A percentile compares a stretch with the other conserved stretches of the same genome.
phyloP scores from a whole-genome alignment of 805 yeast genomes.

The Starmerella potacharoeniae region DNA sequence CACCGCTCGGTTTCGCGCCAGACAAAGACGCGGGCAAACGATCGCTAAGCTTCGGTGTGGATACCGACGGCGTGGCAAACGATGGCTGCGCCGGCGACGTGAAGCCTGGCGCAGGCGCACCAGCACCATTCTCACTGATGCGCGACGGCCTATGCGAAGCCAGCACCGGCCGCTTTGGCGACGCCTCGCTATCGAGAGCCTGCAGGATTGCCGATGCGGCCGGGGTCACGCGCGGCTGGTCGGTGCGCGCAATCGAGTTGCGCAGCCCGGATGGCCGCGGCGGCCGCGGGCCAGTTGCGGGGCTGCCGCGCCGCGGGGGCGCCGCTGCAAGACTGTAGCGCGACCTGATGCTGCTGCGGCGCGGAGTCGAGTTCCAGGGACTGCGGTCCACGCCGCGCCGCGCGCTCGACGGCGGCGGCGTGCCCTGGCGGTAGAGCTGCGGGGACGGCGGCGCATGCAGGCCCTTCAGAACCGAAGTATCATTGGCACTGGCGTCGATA shows the following conservation, averaged over 20 bases:
- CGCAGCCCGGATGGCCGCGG: conserved; percentile 3
- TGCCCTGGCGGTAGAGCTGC: conserved; percentile 6
- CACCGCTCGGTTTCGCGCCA: neutral
- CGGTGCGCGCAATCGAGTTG: neutral
- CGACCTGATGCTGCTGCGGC: conserved; percentile 7
- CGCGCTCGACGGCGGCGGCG: conserved; percentile 12
- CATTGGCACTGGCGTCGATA: neutral
- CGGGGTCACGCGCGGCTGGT: conserved; percentile 1
- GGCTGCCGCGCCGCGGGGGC: neutral
- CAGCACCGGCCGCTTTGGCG: neutral
- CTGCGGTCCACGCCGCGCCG: neutral
- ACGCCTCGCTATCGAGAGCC: conserved; percentile 1
- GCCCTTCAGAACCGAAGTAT: neutral
- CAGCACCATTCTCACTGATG: neutral
- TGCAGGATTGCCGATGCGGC: conserved; percentile 5
- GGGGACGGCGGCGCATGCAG: conserved; percentile 15
- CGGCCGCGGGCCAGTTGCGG: neutral
- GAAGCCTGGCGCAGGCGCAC: neutral
- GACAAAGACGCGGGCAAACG: neutral
- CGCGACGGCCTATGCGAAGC: neutral
- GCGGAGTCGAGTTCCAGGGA: conserved; percentile 10
- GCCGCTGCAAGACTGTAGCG: conserved; percentile 6
- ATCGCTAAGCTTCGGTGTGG: neutral
- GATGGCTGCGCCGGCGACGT: neutral
- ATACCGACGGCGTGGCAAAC: neutral